Evolutionary conservation across 2,329 filamentous ascomycete species (phyloP).

Genomic region (Pseudogymnoascus sp.): DNA sequence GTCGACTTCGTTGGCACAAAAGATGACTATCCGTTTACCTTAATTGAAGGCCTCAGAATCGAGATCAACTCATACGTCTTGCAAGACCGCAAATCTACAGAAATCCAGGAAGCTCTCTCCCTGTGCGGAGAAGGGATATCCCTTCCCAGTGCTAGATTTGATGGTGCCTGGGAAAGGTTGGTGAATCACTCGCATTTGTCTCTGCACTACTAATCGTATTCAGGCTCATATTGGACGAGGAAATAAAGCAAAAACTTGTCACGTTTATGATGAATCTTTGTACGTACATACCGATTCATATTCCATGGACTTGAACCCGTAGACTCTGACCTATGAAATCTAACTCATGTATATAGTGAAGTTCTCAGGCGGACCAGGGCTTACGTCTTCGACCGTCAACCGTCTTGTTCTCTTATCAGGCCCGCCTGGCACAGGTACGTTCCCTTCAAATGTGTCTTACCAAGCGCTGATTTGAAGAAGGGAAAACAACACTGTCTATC

Average conservation of each 20-base stretch:
- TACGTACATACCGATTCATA: conserved; percentile 16
- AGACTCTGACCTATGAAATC: too few relatives aligned
- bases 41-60: neutral
- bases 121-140: neutral
- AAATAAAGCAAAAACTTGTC: conserved; percentile 23
- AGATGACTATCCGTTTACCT: neutral
- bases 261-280: conserved; percentile 23
- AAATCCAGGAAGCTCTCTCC: neutral
- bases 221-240: conserved; percentile 26
- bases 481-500: conserved; percentile 89
- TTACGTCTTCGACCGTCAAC: conserved; percentile 74
- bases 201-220: neutral
- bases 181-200: neutral
- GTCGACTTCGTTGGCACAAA: neutral
- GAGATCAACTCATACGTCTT: neutral
- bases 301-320: neutral
- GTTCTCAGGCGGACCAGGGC: conserved; percentile 14
- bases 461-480: neutral
- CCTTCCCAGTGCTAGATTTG: neutral
- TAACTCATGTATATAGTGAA: conserved; percentile 13
- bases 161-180: neutral
- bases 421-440: conserved; percentile 66
- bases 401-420: conserved; percentile 88
- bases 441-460: neutral
- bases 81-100: neutral